phyloP scores from a whole-genome alignment of 2,329 filamentous ascomycete genomes.

The Colletotrichum melonis region DNA sequence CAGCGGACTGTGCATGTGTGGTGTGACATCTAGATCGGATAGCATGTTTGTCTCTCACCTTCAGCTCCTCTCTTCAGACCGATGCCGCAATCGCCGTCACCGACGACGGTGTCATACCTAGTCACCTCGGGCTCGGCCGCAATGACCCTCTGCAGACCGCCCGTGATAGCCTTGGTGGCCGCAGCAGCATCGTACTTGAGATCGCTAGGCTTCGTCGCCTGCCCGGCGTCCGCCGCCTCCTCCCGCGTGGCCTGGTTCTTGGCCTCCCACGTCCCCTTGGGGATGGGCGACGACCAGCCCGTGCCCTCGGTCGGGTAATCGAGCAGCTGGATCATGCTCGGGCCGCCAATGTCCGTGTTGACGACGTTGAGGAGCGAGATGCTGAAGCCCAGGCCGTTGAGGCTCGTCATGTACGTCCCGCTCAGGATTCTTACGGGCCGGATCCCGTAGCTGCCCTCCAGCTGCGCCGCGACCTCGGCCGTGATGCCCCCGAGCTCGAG shows the following conservation, averaged over 20 bases:
- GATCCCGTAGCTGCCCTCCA: slow-evolving; percentile 67
- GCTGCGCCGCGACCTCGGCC: slow-evolving; percentile 73
- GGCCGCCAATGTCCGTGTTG: slow-evolving; percentile 66
- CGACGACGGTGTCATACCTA: slow-evolving; percentile 82
- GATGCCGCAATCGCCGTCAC: slow-evolving; percentile 91
- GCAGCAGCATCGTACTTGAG: slow-evolving; percentile 63
- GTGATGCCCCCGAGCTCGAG: slow-evolving; percentile 80
- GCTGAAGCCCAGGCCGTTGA: slow-evolving; percentile 82
- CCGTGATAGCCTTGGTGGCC: slow-evolving; percentile 64
- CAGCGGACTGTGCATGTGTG: slow-evolving; percentile 18
- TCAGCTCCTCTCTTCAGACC: slow-evolving; percentile 90
- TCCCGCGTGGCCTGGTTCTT: slow-evolving; percentile 61
- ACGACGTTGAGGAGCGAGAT: slow-evolving; percentile 76
- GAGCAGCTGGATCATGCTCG: slow-evolving; percentile 75
- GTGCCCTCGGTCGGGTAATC: slow-evolving; percentile 77
- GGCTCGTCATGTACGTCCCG: slow-evolving; percentile 82
- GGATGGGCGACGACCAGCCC: slow-evolving; percentile 76
- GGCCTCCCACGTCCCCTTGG: slow-evolving; percentile 72
- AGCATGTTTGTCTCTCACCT: slow-evolving; percentile 52
- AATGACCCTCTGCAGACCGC: slow-evolving; percentile 71
- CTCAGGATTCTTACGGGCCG: slow-evolving; percentile 72
- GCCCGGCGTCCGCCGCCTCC: slow-evolving; percentile 44
- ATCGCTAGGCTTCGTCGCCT: slow-evolving; percentile 56
- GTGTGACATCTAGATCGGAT: not conserved
- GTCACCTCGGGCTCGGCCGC: slow-evolving; percentile 78